phyloP scores from a whole-genome alignment of 2,329 filamentous ascomycete species.

The Penicillium sp. region DNA sequence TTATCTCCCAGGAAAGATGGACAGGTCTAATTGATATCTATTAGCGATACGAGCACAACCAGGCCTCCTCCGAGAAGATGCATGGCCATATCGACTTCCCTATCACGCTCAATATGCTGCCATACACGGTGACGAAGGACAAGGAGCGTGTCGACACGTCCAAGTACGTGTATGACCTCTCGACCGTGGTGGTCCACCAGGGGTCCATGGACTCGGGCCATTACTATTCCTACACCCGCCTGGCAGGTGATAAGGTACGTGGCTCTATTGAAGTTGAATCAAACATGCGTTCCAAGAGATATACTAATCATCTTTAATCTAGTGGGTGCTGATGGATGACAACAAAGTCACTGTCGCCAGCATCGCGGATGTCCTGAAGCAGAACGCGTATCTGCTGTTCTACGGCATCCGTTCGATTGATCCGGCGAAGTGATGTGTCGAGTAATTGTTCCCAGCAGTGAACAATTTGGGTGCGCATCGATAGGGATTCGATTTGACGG shows the following conservation, averaged over 20 bases:
- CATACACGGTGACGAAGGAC: constrained; percentile 72
- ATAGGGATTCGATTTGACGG: not conserved
- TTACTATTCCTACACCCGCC: constrained; percentile 79
- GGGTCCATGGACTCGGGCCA: constrained; percentile 92
- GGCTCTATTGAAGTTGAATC: not conserved
- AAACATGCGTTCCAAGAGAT: not conserved
- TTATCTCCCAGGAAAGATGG: not conserved
- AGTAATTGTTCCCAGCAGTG: not conserved
- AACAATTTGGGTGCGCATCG: not conserved
- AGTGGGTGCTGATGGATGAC: constrained; percentile 97
- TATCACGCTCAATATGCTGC: constrained; percentile 82
- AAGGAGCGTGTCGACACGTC: constrained; percentile 34
- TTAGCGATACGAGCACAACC: constrained; percentile 73
- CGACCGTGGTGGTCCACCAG: constrained; percentile 89
- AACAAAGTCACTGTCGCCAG: constrained; percentile 84
- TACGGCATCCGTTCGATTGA: constrained; percentile 56
- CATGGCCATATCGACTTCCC: constrained; percentile 85
- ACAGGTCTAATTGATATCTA: not conserved
- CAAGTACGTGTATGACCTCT: constrained; percentile 79
- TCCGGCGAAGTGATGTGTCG: not conserved
- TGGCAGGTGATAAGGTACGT: constrained; percentile 71
- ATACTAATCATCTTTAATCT: constrained; percentile 15
- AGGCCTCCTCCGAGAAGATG: constrained; percentile 78
- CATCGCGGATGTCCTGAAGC: constrained; percentile 80
- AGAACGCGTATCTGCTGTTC: constrained; percentile 88